Evolutionary conservation across 2,329 filamentous ascomycete species (phyloP), one percentile per base, ranked within the genome.

Genomic region (Rhinocladiella mackenziei): DNA sequence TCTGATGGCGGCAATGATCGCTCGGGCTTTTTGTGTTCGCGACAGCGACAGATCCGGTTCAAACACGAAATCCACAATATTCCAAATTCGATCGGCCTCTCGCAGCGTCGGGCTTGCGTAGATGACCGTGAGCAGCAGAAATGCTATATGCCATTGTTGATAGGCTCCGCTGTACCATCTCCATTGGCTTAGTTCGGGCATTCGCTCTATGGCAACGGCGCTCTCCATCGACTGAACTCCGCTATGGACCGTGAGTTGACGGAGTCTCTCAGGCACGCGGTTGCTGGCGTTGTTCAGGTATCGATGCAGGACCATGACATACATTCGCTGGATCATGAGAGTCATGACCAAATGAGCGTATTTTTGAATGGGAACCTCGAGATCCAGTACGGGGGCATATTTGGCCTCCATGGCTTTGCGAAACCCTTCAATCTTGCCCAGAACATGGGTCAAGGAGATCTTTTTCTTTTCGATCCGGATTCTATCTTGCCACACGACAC

Each of bases 31-130:
- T 31, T 77, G 68, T 13, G 73, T 68, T 2, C 72, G 72, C 9
- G 73, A 62, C 30, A 77, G 61, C 23, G 69, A 62, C 4, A 70
- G 59, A 22, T 83, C 73, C 19, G 81, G 66, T 38, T 79, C 75
- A 59, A 86, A 89, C 17, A 85, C 79, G 58, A 80, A 88, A 58
- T 89, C 83, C 18, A 87, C 67, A 56, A 80, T 83, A 23, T 69
- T 66, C 83, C 84, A 87, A 45, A 87, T 83, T 6, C 83, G 75
- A 17, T 76, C 73, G 2, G 79, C 78, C 48, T 84, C 74, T 38
- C 71, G 71, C 35, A 74, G 70, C 40, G 73, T 66, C 0, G 79
- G 76, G 29, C 73, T 71, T 34, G 75, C 73, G 58, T 80, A 83
- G 3, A 86, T 66, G 59, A 89, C 83, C 15, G 78, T 75, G 5